Percentiles rank a stretch among this genome's conserved stretches.
These are phyloP conservation scores for Thinopyrum elongatum DNA, from an alignment of 176 grass and related monocot genomes.

Conservation along the genomic window DNA sequence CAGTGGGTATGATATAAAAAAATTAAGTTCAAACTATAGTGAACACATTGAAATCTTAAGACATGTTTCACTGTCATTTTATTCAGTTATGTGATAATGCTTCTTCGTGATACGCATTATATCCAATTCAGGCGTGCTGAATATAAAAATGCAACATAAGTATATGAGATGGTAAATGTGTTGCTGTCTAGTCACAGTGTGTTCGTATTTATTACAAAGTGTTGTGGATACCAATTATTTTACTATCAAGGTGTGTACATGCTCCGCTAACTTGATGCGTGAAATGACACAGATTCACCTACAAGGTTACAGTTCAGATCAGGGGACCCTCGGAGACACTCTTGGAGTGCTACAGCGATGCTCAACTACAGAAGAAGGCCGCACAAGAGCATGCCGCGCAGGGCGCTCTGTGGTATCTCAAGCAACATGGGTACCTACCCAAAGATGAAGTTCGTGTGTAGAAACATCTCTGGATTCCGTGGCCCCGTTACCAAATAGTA, in stretches of 20 bases:
- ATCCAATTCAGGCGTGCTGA: background rate
- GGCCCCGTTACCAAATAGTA: background rate
- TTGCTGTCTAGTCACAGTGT: background rate
- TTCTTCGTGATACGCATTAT: background rate
- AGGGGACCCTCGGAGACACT: constrained; percentile 29
- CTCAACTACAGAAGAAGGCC: constrained; percentile 64
- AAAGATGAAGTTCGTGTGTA: constrained; percentile 20
- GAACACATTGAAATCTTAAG: too few species aligned
- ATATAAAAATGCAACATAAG: background rate
- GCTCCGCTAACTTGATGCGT: constrained; percentile 8
- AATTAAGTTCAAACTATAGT: too few species aligned
- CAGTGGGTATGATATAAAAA: too few species aligned
- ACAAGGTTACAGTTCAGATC: constrained; percentile 64
- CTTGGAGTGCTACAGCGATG: constrained; percentile 67
- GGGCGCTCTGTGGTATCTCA: constrained; percentile 81
- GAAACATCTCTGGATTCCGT: background rate
- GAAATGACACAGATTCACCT: constrained; percentile 73
- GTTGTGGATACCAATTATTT: background rate
- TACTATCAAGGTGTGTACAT: background rate
- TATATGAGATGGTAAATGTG: background rate
- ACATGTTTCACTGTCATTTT: background rate
- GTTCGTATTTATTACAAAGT: background rate
- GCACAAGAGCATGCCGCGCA: constrained; percentile 77
- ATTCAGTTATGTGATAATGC: background rate
- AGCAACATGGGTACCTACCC: constrained; percentile 44